Base-by-base conservation (phyloP, 257 asterid species). In the Solanum chiquidenum region DNA sequence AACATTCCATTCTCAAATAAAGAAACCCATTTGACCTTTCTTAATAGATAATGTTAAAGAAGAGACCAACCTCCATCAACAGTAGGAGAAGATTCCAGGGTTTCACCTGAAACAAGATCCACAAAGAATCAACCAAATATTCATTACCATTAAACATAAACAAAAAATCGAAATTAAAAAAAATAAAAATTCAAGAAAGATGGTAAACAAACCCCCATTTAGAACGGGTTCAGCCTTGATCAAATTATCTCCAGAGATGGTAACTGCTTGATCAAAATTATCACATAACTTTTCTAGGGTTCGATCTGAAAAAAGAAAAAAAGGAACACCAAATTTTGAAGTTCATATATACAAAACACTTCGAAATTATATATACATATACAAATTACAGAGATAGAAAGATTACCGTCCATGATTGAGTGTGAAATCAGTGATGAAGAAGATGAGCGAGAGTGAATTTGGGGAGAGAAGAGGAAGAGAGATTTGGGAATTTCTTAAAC, bases 371-470 rank as follows among this genome's bases (percentile, higher is more conserved):
- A 64, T 2, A 71, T 10, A 42, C 18, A 25, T 42, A 20, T 27
- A 79, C 9, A 12, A 44, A 42, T 62, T 64, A 64, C 18, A 27
- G 27, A n/a, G 33, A 77, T 11, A 7, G 23, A 21, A 12, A 76
- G 60, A 42, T 4, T 94, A 94, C 98, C 98, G n/a, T 93, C 95
- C 98, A 95, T 94, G 27, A 74, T 31, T 86, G 52, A 64, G 55
- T 40, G 62, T 7, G 34, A 40, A 40, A 76, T n/a, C 35, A 12
- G 60, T 11, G n/a, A 40, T 6, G 58, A 23, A 38, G 55, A 38
- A 6, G 35, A 76, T 75, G 25, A 10, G 33, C 33, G 31, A 7
- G 62, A 29, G 35, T 5, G 86, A 64, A 64, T 33, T 23, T 13
- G 44, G 34, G 86, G 71, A 37, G 49, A 62, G 74, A 38, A 21